phyloP scores from a whole-genome alignment of 176 grass and related monocot genomes.

The Ensete glaucum region DNA sequence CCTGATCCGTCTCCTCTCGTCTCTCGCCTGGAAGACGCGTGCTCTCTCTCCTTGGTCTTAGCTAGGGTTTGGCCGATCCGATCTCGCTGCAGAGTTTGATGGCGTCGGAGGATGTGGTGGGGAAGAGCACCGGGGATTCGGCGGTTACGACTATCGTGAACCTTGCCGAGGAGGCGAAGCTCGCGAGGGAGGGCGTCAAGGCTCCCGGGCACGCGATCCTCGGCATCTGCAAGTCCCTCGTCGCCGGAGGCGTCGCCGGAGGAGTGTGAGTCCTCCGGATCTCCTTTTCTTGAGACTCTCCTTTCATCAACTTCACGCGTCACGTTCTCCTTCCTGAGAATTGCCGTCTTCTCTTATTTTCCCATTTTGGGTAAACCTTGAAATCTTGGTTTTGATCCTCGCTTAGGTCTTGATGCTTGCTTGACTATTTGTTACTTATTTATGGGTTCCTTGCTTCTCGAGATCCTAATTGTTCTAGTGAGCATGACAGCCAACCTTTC shows the following conservation, averaged over 20 bases:
- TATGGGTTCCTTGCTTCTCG: too few relatives aligned
- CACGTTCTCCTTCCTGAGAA: not conserved
- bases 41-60: not conserved
- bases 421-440: too few relatives aligned
- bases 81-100: conserved; percentile 24
- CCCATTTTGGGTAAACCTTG: too few relatives aligned
- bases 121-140: conserved; percentile 83
- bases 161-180: conserved; percentile 96
- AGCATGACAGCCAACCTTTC: too few relatives aligned
- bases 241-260: conserved; percentile 84
- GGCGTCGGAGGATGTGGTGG: conserved; percentile 98
- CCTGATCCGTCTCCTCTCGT: not conserved
- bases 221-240: conserved; percentile 77
- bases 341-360: too few relatives aligned
- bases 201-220: conserved; percentile 59
- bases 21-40: not conserved
- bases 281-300: not conserved
- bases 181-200: conserved; percentile 81
- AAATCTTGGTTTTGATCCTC: too few relatives aligned
- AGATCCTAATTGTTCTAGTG: too few relatives aligned
- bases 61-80: not conserved
- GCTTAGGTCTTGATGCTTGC: too few relatives aligned
- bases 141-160: conserved; percentile 91
- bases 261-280: conserved; percentile 52
- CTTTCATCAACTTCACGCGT: not conserved